Percentiles rank a stretch among this genome's conserved stretches.
Conservation (phyloP, 768 basidiomycete genomes). For the Phanerochaete sordida region DNA sequence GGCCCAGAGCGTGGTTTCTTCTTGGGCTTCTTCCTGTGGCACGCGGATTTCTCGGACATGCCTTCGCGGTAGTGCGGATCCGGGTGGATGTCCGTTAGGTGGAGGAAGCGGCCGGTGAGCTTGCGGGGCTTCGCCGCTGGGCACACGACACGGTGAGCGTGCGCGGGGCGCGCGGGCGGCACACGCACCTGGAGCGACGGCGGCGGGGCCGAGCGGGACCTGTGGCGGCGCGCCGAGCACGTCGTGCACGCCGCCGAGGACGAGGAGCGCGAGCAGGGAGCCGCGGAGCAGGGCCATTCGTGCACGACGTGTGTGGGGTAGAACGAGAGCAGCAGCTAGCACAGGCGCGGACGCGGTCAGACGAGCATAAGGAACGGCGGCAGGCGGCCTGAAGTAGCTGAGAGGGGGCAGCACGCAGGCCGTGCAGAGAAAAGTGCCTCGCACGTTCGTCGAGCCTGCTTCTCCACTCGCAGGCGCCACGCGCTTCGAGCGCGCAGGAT, state of each 20-base stretch:
- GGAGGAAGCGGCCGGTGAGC: slow-evolving; percentile 71
- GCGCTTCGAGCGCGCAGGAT: background rate
- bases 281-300: slow-evolving; percentile 17
- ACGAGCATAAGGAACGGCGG: slow-evolving; percentile 11
- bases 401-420: background rate
- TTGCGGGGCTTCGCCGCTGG: slow-evolving; percentile 30
- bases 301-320: background rate
- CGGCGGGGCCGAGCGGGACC: slow-evolving; percentile 28
- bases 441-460: slow-evolving; percentile 12
- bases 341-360: background rate
- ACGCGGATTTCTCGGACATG: slow-evolving; percentile 56
- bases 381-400: slow-evolving; percentile 8
- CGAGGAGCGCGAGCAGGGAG: slow-evolving; percentile 22
- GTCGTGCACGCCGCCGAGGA: slow-evolving; percentile 19
- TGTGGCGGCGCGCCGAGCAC: slow-evolving; percentile 38
- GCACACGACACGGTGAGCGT: background rate
- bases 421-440: background rate
- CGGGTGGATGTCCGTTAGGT: slow-evolving; percentile 84
- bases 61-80: slow-evolving; percentile 60
- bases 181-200: background rate
- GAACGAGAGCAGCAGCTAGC: background rate
- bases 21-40: slow-evolving; percentile 60
- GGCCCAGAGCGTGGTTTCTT: slow-evolving; percentile 50
- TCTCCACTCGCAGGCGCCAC: background rate
- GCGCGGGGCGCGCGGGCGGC: background rate